These are phyloP conservation scores for Amoeboradix gromovi DNA, from an alignment of 371 early-diverging fungal species.

Conservation along the genomic window DNA sequence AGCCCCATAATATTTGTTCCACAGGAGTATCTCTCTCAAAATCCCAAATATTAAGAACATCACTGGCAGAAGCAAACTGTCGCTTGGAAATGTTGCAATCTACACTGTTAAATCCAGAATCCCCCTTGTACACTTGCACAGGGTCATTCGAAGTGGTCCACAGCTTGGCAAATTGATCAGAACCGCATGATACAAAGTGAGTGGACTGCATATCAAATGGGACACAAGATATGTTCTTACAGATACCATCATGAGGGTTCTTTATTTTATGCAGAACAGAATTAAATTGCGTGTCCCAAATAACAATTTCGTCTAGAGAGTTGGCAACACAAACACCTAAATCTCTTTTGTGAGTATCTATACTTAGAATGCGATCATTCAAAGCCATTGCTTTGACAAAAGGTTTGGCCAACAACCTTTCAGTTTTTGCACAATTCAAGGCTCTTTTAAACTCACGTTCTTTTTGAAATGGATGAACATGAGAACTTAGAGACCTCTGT, in stretches of 20 bases:
- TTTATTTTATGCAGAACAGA: conserved; percentile 2
- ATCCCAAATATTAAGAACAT: conserved; percentile 69
- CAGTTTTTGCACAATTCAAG: conserved; percentile 77
- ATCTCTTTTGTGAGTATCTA: background rate
- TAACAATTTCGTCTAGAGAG: background rate
- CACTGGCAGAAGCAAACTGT: conserved; percentile 56
- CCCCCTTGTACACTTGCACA: background rate
- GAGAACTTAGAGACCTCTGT: conserved; percentile 70
- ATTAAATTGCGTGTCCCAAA: background rate
- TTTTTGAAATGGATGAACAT: conserved; percentile 71
- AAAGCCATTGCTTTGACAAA: conserved; percentile 50
- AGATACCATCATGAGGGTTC: conserved; percentile 42
- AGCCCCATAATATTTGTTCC: conserved; percentile 55
- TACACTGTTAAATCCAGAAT: conserved; percentile 9
- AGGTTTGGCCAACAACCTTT: conserved; percentile 92
- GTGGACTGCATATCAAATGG: conserved; percentile 15
- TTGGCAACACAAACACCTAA: background rate
- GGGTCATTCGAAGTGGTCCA: conserved; percentile 21
- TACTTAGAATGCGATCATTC: background rate
- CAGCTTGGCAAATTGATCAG: conserved; percentile 53
- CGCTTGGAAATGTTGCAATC: conserved; percentile 51
- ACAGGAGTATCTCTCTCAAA: conserved; percentile 46
- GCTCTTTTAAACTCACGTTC: conserved; percentile 93
- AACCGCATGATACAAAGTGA: background rate
- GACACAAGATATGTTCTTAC: conserved; percentile 39